phyloP scores from a whole-genome alignment of 2,329 filamentous ascomycete genomes.

The Xylariaceae sp. region DNA sequence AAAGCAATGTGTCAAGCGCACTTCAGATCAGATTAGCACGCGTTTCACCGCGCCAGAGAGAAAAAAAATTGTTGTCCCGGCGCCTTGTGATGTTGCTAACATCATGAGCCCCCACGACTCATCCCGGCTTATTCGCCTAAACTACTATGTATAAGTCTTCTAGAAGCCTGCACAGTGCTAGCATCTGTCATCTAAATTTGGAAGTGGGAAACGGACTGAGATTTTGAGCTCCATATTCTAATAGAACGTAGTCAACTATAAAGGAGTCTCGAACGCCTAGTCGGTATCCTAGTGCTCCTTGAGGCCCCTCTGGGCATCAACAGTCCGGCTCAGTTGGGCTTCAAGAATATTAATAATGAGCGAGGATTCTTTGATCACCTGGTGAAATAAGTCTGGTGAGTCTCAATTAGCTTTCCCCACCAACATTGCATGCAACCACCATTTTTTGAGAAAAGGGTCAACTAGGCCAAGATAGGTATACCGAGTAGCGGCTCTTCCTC shows the following conservation, averaged over 20 bases:
- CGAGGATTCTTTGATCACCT: background rate
- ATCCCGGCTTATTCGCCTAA: background rate
- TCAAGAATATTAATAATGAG: conserved; percentile 23
- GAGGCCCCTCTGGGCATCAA: conserved; percentile 11
- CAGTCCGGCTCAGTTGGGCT: conserved; percentile 17
- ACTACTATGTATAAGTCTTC: too few species aligned
- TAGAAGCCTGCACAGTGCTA: background rate
- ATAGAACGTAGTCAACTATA: background rate
- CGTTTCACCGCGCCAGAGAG: conserved; percentile 2
- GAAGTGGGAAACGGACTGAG: conserved; percentile 2
- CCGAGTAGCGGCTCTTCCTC: conserved; percentile 7
- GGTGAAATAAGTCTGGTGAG: conserved; percentile 1
- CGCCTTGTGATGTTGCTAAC: conserved; percentile 4
- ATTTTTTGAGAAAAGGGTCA: conserved; percentile 4
- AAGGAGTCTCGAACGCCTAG: conserved; percentile 8
- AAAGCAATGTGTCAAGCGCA: too few species aligned
- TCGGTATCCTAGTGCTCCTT: background rate
- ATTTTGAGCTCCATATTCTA: background rate
- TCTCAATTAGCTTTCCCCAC: background rate
- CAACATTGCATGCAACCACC: background rate
- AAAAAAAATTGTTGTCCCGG: background rate
- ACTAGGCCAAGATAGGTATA: conserved; percentile 23
- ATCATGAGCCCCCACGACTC: background rate
- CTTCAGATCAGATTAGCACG: background rate
- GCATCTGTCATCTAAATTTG: conserved; percentile 16